Evolutionary conservation across 805 yeast species (phyloP).

Genomic region (Candida germanica): DNA sequence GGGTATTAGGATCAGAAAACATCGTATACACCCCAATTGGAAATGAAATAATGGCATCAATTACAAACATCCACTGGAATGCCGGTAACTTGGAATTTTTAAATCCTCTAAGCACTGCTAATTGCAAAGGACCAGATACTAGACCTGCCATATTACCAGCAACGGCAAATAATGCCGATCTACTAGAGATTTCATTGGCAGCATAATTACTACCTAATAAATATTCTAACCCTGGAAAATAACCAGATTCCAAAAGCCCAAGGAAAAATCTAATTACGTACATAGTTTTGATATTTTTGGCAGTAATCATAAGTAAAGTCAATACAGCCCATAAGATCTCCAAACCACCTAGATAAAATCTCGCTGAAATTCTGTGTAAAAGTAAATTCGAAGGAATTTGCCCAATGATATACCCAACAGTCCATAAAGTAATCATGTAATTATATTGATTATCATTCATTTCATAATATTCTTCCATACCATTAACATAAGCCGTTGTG

Average conservation of each 20-base stretch:
- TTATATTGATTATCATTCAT: constrained; percentile 45
- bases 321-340: constrained; percentile 32
- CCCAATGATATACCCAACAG: constrained; percentile 51
- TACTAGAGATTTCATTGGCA: constrained; percentile 23
- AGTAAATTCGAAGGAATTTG: constrained; percentile 46
- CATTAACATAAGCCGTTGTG: constrained; percentile 46
- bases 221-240: constrained; percentile 59
- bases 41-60: constrained; percentile 31
- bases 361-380: constrained; percentile 32
- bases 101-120: constrained; percentile 23
- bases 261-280: constrained; percentile 34
- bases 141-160: constrained; percentile 26
- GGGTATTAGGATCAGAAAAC: constrained; percentile 32
- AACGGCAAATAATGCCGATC: constrained; percentile 30
- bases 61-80: constrained; percentile 34
- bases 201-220: constrained; percentile 35
- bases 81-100: constrained; percentile 21
- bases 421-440: constrained; percentile 41
- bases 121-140: constrained; percentile 34
- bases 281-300: constrained; percentile 20
- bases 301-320: constrained; percentile 25
- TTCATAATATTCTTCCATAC: constrained; percentile 42
- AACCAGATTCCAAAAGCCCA: constrained; percentile 48
- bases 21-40: constrained; percentile 33
- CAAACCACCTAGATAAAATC: constrained; percentile 34